Conservation (phyloP, 352 stramenopile species). For the Hyaloperonospora brassicae region DNA sequence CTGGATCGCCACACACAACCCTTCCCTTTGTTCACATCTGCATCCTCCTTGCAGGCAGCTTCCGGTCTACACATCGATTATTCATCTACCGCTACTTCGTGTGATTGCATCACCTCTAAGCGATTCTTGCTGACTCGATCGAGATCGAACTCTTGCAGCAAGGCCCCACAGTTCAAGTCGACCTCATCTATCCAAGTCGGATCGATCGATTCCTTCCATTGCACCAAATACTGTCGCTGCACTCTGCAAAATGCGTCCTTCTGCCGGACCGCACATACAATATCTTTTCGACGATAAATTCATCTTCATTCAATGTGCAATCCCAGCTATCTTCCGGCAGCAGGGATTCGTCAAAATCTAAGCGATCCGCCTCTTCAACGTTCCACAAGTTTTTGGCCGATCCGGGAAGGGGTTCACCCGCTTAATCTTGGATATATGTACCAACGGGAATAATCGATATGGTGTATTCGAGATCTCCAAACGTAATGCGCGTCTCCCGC, state of each 20-base stretch:
- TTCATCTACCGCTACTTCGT: slow-evolving; percentile 6
- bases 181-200: too few species aligned
- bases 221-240: slow-evolving; percentile 7
- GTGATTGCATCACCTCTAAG: slow-evolving; percentile 2
- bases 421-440: slow-evolving; percentile 24
- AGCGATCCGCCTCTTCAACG: slow-evolving; percentile 2
- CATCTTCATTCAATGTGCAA: not conserved
- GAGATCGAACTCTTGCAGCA: too few species aligned
- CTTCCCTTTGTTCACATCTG: too few species aligned
- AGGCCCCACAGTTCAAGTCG: too few species aligned
- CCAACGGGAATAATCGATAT: not conserved
- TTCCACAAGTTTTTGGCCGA: not conserved
- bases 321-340: slow-evolving; percentile 11
- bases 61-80: too few species aligned
- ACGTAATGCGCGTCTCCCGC: slow-evolving; percentile 6
- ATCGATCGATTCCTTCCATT: not conserved
- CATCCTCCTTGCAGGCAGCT: too few species aligned
- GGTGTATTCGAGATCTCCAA: not conserved
- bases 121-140: too few species aligned
- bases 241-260: not conserved
- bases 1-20: too few species aligned
- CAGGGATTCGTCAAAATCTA: slow-evolving; percentile 19
- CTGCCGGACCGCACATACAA: not conserved
- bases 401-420: not conserved
- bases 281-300: too few species aligned